These are phyloP conservation scores for Naganishia cerealis DNA, from an alignment of 1,284 basidiomycete genomes.

Conservation along the genomic window DNA sequence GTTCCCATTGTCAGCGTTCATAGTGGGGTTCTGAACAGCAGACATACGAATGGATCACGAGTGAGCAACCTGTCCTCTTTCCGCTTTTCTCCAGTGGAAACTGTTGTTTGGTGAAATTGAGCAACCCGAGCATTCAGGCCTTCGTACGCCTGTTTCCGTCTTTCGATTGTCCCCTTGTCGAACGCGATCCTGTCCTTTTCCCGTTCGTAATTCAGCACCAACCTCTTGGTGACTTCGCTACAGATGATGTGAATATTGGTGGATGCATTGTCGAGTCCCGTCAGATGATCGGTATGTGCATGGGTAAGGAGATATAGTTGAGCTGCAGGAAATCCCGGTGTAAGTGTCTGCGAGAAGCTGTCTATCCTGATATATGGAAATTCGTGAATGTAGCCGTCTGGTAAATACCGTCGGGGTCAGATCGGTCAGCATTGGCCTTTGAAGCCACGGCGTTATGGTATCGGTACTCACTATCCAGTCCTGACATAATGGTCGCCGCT, in stretches of 20 bases:
- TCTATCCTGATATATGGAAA: constrained; percentile 75
- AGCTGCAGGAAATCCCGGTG: constrained; percentile 54
- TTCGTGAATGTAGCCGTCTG: constrained; percentile 53
- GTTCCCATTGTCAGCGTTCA: constrained; percentile 34
- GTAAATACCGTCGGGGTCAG: background rate
- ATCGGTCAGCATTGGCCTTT: background rate
- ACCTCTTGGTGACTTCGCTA: constrained; percentile 75
- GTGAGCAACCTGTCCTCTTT: background rate
- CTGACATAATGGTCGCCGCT: constrained; percentile 6
- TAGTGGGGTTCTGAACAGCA: too few species aligned
- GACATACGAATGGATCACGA: constrained; percentile 17
- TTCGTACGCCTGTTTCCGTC: constrained; percentile 64
- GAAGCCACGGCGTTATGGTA: background rate
- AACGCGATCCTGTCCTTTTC: constrained; percentile 59
- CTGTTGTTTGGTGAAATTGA: constrained; percentile 40
- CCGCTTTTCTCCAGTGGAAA: constrained; percentile 37
- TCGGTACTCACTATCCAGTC: constrained; percentile 12
- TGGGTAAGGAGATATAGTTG: constrained; percentile 74
- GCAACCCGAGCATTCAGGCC: constrained; percentile 62
- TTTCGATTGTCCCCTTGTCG: constrained; percentile 60
- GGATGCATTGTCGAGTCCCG: constrained; percentile 40
- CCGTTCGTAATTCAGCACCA: constrained; percentile 73
- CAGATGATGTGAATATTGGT: constrained; percentile 63
- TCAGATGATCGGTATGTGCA: constrained; percentile 74
- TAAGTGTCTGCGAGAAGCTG: constrained; percentile 61